Conservation (phyloP, 164 flowering plant genomes). For the Protea cynaroides region DNA sequence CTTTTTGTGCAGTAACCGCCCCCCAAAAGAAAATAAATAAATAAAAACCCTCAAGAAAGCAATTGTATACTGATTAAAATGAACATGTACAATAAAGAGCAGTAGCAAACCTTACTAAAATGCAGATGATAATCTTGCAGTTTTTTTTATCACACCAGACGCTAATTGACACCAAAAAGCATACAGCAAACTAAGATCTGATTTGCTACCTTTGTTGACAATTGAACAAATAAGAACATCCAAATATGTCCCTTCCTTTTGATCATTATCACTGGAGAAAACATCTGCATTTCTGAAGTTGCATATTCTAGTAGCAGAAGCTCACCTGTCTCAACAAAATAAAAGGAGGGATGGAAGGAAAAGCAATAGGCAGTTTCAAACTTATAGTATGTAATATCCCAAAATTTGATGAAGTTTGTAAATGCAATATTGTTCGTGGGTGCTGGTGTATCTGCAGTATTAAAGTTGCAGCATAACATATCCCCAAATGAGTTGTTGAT, state of each 20-base stretch:
- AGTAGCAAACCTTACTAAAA: slow-evolving; percentile 55
- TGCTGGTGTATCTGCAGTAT: no score
- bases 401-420: neutral
- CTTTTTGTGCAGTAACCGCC: no score
- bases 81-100: slow-evolving; percentile 1
- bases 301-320: slow-evolving; percentile 49
- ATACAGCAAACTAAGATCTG: slow-evolving; percentile 37
- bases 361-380: neutral
- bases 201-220: slow-evolving; percentile 21
- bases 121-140: slow-evolving; percentile 73
- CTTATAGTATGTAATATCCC: neutral
- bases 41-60: neutral
- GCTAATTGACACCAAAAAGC: slow-evolving; percentile 52
- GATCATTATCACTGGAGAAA: slow-evolving; percentile 24
- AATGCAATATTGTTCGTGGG: neutral
- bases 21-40: no score
- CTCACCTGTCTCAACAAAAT: slow-evolving; percentile 71
- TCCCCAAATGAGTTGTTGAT: no score
- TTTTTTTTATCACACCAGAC: slow-evolving; percentile 61
- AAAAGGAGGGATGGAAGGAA: no score
- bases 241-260: slow-evolving; percentile 45
- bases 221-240: slow-evolving; percentile 39
- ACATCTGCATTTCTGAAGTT: slow-evolving; percentile 42
- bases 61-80: neutral
- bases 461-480: no score